These are phyloP conservation scores for Xylaria grammica DNA, from an alignment of 495 filamentous ascomycete genomes.

Conservation along the genomic window DNA sequence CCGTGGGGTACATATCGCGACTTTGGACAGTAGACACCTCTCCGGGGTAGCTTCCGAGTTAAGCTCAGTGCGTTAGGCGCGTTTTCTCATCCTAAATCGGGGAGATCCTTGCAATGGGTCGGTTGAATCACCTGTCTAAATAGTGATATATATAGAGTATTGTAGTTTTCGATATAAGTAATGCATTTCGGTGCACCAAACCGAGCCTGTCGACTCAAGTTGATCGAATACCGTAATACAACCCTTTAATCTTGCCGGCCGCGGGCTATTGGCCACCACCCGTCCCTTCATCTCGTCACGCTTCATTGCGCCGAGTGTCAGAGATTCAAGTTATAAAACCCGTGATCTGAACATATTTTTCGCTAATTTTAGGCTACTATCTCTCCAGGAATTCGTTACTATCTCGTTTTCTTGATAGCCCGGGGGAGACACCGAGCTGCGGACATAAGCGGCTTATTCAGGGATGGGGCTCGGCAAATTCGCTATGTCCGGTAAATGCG, in stretches of 20 bases:
- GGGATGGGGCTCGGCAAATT: conserved; percentile 12
- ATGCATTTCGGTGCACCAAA: too few species aligned
- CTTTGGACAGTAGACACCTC: too few species aligned
- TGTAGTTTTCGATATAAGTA: too few species aligned
- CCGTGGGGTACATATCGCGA: conserved; percentile 15
- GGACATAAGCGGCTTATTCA: conserved; percentile 20
- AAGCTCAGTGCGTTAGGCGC: neutral
- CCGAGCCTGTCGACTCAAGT: too few species aligned
- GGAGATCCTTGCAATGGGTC: neutral
- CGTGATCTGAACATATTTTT: too few species aligned
- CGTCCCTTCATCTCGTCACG: neutral
- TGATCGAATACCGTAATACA: too few species aligned
- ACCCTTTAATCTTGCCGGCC: neutral
- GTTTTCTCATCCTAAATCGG: neutral
- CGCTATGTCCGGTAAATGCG: neutral
- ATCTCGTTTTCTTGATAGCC: neutral
- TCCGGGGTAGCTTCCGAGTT: too few species aligned
- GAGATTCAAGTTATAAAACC: neutral
- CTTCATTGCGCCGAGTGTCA: neutral
- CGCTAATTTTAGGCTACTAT: too few species aligned
- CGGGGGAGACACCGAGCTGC: neutral
- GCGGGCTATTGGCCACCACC: neutral
- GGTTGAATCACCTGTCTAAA: too few species aligned
- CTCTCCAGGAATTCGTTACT: neutral
- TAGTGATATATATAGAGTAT: too few species aligned